Evolutionary conservation across 1,139 yeast genomes (phyloP).

Genomic region (Candida glucosophila): DNA sequence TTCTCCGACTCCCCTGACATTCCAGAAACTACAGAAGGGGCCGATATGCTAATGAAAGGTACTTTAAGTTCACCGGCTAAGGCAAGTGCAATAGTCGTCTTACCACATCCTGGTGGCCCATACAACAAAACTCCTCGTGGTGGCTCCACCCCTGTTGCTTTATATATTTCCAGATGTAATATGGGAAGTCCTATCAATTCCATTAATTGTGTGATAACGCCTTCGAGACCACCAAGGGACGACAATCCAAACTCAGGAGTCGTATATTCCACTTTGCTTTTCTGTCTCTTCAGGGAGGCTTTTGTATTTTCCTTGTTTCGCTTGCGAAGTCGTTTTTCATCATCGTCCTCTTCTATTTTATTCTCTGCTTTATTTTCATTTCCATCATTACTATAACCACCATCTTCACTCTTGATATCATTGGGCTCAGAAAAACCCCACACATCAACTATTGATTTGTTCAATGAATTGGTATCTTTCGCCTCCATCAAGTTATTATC

Average conservation of each 20-base stretch:
- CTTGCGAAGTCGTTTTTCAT: slow-evolving; percentile 19
- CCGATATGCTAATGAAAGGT: slow-evolving; percentile 84
- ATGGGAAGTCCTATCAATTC: slow-evolving; percentile 89
- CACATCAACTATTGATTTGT: slow-evolving; percentile 63
- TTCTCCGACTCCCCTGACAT: slow-evolving; percentile 99
- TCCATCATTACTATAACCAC: slow-evolving; percentile 14
- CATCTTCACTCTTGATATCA: too few relatives aligned
- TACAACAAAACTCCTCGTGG: slow-evolving; percentile 93
- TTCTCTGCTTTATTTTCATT: slow-evolving; percentile 1
- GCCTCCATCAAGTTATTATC: slow-evolving; percentile 51
- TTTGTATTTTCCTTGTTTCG: slow-evolving; percentile 21
- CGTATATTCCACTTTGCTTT: slow-evolving; percentile 47
- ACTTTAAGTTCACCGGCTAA: slow-evolving; percentile 91
- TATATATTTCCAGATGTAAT: slow-evolving; percentile 84
- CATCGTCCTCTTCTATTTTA: slow-evolving; percentile 6
- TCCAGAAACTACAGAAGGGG: slow-evolving; percentile 97
- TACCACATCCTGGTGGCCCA: slow-evolving; percentile 99
- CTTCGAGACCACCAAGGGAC: slow-evolving; percentile 85
- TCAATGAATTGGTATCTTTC: slow-evolving; percentile 55
- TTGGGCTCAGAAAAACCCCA: too few relatives aligned
- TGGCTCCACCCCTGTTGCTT: slow-evolving; percentile 86
- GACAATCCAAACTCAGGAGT: slow-evolving; percentile 65
- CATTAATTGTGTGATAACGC: slow-evolving; percentile 72
- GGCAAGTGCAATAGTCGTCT: slow-evolving; percentile 92
- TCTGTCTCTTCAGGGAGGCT: slow-evolving; percentile 25